phyloP scores from a whole-genome alignment of 495 filamentous ascomycete species.

The Cercophora scortea region DNA sequence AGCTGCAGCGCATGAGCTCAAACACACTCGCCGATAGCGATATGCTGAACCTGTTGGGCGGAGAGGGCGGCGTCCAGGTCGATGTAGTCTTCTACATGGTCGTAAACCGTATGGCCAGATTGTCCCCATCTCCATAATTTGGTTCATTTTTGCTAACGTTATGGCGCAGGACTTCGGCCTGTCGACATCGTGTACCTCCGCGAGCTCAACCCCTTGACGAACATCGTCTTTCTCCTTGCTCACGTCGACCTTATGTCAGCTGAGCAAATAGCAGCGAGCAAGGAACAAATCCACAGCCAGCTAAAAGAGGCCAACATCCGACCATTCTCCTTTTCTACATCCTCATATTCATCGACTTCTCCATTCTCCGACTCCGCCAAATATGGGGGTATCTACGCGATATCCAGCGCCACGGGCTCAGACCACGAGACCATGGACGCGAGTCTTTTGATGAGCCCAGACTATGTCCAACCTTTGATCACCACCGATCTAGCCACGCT shows the following conservation, averaged over 20 bases:
- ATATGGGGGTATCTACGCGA: slow-evolving; percentile 55
- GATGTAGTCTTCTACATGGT: slow-evolving; percentile 85
- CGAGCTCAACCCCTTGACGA: slow-evolving; percentile 68
- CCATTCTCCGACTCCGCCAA: slow-evolving; percentile 9
- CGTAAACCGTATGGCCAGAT: slow-evolving; percentile 22
- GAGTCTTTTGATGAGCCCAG: slow-evolving; percentile 86
- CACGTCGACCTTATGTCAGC: slow-evolving; percentile 63
- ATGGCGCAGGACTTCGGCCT: slow-evolving; percentile 53
- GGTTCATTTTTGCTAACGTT: slow-evolving; percentile 2
- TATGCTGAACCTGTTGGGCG: slow-evolving; percentile 71
- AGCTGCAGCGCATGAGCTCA: slow-evolving; percentile 57
- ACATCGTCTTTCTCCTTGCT: slow-evolving; percentile 77
- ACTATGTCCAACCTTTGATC: slow-evolving; percentile 81
- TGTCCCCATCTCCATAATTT: background rate
- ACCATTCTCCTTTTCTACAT: slow-evolving; percentile 58
- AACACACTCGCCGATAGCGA: slow-evolving; percentile 62
- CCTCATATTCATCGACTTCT: too few relatives aligned
- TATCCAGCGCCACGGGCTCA: slow-evolving; percentile 68
- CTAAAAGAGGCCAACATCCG: slow-evolving; percentile 54
- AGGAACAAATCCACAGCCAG: slow-evolving; percentile 52
- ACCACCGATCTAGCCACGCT: slow-evolving; percentile 66
- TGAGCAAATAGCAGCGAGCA: slow-evolving; percentile 53
- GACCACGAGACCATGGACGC: slow-evolving; percentile 93
- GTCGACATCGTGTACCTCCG: slow-evolving; percentile 72
- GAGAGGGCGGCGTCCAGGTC: slow-evolving; percentile 79